A percentile compares a stretch with the other conserved stretches of the same genome.
Evolutionary conservation across 495 filamentous ascomycete species (phyloP).

Genomic region (Aspergillus nidulans): DNA sequence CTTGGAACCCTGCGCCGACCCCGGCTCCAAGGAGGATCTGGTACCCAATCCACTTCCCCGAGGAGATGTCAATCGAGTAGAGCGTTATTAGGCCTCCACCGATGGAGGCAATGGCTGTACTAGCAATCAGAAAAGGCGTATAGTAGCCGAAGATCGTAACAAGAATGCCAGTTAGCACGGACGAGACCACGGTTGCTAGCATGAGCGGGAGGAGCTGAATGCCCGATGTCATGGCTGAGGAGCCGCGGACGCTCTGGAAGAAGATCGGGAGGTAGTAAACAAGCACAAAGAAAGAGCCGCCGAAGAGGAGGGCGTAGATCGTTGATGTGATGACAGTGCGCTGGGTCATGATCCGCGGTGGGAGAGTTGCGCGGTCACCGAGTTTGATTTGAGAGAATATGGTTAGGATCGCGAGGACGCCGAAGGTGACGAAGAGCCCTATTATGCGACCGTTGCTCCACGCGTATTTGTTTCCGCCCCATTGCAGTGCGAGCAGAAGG

Average conservation of each 20-base stretch:
- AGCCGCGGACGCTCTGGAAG: conserved; percentile 57
- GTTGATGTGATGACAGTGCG: conserved; percentile 3
- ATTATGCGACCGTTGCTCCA: conserved; percentile 34
- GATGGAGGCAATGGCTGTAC: conserved; percentile 50
- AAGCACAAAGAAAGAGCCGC: conserved; percentile 18
- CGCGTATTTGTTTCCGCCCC: conserved; percentile 35
- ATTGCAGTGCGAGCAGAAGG: conserved; percentile 40
- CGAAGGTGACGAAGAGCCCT: conserved; percentile 32
- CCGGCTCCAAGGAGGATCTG: conserved; percentile 43
- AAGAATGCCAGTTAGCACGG: conserved; percentile 40
- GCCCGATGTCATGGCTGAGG: conserved; percentile 60
- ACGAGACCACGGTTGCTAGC: conserved; percentile 31
- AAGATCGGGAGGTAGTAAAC: conserved; percentile 45
- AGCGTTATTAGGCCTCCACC: conserved; percentile 63
- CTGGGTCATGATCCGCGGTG: conserved; percentile 19
- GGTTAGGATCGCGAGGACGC: conserved; percentile 13
- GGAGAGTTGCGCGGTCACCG: conserved; percentile 9
- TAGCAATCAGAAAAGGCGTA: conserved; percentile 58
- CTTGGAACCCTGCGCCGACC: conserved; percentile 6
- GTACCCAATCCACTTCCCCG: conserved; percentile 54
- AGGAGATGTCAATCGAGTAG: conserved; percentile 28
- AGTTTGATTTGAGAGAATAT: conserved; percentile 7
- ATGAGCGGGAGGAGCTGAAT: conserved; percentile 36
- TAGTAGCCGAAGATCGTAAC: conserved; percentile 64
- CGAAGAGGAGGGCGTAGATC: conserved; percentile 2